These are phyloP conservation scores for Pisolithus marmoratus DNA, from an alignment of 768 basidiomycete genomes.

Conservation along the genomic window DNA sequence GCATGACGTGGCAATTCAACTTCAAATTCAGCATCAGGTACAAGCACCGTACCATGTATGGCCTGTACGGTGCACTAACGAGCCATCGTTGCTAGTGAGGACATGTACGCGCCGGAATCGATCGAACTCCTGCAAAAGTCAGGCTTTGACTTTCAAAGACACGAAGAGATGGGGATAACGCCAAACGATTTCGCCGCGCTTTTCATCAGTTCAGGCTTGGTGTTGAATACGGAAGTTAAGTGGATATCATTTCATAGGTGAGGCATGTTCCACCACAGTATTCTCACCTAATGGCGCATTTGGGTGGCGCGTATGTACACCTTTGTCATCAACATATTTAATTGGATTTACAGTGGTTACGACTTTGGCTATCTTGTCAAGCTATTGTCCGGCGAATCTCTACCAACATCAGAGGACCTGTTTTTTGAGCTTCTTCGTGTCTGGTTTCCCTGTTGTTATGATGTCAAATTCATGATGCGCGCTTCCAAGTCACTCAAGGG, in stretches of 20 bases:
- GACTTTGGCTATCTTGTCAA: constrained; percentile 99
- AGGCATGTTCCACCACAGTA: constrained; percentile 18
- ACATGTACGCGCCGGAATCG: constrained; percentile 98
- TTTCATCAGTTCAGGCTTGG: constrained; percentile 93
- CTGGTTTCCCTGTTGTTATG: constrained; percentile 97
- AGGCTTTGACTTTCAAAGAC: constrained; percentile 92
- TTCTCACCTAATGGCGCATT: not conserved
- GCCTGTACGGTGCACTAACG: not conserved
- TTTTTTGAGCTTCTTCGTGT: constrained; percentile 84
- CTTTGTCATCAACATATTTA: not conserved
- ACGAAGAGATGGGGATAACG: constrained; percentile 86
- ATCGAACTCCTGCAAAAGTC: constrained; percentile 92
- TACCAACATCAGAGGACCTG: constrained; percentile 83
- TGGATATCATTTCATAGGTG: constrained; percentile 99
- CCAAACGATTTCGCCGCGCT: constrained; percentile 96
- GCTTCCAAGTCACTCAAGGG: constrained; percentile 75
- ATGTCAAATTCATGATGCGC: constrained; percentile 96
- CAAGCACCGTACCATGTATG: not conserved
- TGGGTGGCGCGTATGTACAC: not conserved
- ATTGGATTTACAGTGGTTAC: constrained; percentile 65
- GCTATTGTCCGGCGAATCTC: constrained; percentile 76
- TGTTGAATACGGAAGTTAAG: constrained; percentile 79
- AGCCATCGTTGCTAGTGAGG: constrained; percentile 53
- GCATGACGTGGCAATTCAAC: constrained; percentile 99
- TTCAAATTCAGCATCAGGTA: constrained; percentile 89